Percentiles rank a stretch among this genome's conserved stretches.
phyloP scores from a whole-genome alignment of 331 rosid species.

The Cydonia oblonga region DNA sequence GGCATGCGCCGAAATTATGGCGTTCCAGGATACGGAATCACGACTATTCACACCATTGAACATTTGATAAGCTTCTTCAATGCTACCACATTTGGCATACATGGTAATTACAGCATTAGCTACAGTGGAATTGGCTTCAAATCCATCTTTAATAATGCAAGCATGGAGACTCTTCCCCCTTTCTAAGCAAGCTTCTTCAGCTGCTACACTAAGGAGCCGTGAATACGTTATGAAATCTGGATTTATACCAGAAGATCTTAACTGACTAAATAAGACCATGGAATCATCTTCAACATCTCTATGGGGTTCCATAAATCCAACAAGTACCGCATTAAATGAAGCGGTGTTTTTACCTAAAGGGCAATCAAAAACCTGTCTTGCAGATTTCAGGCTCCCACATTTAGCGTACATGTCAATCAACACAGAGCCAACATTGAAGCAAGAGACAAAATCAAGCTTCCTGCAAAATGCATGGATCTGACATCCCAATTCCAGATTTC shows the following conservation, averaged over 20 bases:
- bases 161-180: constrained; percentile 41
- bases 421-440: constrained; percentile 21
- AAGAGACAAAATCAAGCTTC: constrained; percentile 25
- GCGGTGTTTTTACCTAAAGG: constrained; percentile 25
- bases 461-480: constrained; percentile 27
- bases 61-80: constrained; percentile 28
- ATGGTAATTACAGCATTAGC: constrained; percentile 34
- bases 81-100: constrained; percentile 44
- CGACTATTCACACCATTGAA: constrained; percentile 11
- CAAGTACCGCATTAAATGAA: constrained; percentile 34
- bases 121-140: constrained; percentile 25
- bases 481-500: constrained; percentile 23
- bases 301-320: constrained; percentile 31
- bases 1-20: constrained; percentile 33
- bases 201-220: constrained; percentile 30
- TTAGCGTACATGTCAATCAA: constrained; percentile 35
- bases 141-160: constrained; percentile 25
- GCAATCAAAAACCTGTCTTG: constrained; percentile 21
- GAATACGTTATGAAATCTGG: constrained; percentile 31
- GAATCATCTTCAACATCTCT: constrained; percentile 23
- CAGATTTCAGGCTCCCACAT: constrained; percentile 27
- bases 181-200: constrained; percentile 32
- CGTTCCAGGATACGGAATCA: constrained; percentile 36
- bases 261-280: constrained; percentile 19
- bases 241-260: constrained; percentile 24